Percentiles rank a stretch among this genome's conserved stretches.
Evolutionary conservation across 768 basidiomycete species (phyloP).

Genomic region (Lactifluus hygrophoroides): DNA sequence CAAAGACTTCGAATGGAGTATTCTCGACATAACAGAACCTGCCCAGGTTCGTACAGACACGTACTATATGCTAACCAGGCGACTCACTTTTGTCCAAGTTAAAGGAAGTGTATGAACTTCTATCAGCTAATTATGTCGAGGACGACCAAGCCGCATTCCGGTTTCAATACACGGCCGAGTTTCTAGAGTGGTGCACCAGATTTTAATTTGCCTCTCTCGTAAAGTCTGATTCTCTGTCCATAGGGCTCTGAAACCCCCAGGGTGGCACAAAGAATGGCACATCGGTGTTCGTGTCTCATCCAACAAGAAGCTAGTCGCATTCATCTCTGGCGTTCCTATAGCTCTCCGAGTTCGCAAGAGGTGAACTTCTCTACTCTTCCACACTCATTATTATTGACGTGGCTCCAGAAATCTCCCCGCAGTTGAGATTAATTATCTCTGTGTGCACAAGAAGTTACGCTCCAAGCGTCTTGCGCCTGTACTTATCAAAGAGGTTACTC

Average conservation of each 20-base stretch:
- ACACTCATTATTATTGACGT: constrained; percentile 3
- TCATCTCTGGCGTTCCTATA: constrained; percentile 90
- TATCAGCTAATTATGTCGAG: constrained; percentile 93
- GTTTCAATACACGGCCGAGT: constrained; percentile 93
- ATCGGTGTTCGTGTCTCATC: constrained; percentile 86
- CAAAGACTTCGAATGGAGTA: constrained; percentile 88
- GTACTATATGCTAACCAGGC: not conserved
- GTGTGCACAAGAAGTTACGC: constrained; percentile 94
- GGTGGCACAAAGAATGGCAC: constrained; percentile 92
- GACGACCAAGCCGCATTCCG: constrained; percentile 95
- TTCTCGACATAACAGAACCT: constrained; percentile 68
- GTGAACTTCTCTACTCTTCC: constrained; percentile 38
- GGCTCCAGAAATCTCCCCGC: constrained; percentile 52
- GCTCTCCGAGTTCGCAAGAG: constrained; percentile 74
- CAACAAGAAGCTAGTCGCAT: constrained; percentile 91
- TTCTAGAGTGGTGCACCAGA: constrained; percentile 68
- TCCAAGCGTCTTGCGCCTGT: constrained; percentile 93
- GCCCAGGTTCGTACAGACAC: constrained; percentile 45
- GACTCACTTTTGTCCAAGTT: constrained; percentile 38
- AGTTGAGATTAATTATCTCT: constrained; percentile 95
- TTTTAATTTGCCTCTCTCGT: too few relatives aligned
- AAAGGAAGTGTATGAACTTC: constrained; percentile 84
- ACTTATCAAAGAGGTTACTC: constrained; percentile 94
- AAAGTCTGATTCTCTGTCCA: not conserved
- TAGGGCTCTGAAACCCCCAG: constrained; percentile 93